Evolutionary conservation across 352 stramenopile species (phyloP).

Genomic region (Globisporangium middletonii): DNA sequence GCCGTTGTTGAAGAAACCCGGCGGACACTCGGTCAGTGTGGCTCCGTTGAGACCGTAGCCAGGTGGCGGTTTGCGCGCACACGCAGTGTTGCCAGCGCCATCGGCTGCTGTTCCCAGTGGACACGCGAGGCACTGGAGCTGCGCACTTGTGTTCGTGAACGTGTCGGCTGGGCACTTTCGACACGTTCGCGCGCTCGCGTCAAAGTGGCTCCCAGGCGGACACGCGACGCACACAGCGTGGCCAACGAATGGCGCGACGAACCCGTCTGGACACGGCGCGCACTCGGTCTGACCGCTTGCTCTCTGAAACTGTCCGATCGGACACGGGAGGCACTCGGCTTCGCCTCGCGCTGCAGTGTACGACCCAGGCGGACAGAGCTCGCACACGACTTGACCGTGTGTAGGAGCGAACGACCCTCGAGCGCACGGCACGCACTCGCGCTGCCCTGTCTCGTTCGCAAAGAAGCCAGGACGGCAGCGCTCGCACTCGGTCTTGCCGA

Average conservation of each 20-base stretch:
- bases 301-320: conserved; percentile 34
- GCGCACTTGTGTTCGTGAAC: conserved; percentile 9
- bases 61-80: background rate
- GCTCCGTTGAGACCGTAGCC: conserved; percentile 1
- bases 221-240: conserved; percentile 34
- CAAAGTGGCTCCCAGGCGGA: conserved; percentile 30
- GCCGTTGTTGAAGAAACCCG: conserved; percentile 7
- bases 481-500: conserved; percentile 11
- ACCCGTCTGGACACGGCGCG: conserved; percentile 29
- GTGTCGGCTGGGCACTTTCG: conserved; percentile 3
- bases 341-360: conserved; percentile 29
- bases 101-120: conserved; percentile 8
- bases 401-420: conserved; percentile 30
- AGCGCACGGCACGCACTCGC: conserved; percentile 31
- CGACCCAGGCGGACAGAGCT: conserved; percentile 21
- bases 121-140: conserved; percentile 5
- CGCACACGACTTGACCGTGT: conserved; percentile 20
- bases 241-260: conserved; percentile 28
- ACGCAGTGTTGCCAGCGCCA: conserved; percentile 6
- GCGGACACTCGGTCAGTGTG: background rate
- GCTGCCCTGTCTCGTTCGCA: conserved; percentile 16
- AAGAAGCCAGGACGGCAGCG: conserved; percentile 24
- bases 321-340: conserved; percentile 38
- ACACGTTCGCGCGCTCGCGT: conserved; percentile 8
- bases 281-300: conserved; percentile 20